Evolutionary conservation across 2,329 filamentous ascomycete genomes (phyloP), one percentile per base, ranked within the genome.

Genomic region (Pezicula radicicola): DNA sequence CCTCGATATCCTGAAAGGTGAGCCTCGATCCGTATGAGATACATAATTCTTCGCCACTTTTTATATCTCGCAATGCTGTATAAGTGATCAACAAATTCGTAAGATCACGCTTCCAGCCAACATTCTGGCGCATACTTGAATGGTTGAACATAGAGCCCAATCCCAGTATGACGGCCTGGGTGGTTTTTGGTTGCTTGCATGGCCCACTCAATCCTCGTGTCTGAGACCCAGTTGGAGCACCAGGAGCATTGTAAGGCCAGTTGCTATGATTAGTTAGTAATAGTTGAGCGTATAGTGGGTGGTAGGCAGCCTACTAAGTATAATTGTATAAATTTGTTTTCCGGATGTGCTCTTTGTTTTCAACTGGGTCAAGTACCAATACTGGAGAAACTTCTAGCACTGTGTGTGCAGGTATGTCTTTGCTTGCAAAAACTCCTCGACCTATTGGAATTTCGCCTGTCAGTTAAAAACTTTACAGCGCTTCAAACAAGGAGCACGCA

Each of bases 71-170:
- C 28, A 79, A 57, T 15, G 79, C 69, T 13, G 66, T 71, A 56
- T 82, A 83, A 0, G 72, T 73, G 16, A 82, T 70, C 1, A 78
- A 56, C 13, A 70, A 61, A 2, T 68, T 69, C 3, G 68, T 60
- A 2, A 77, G 43, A 62, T 82, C 74, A 19, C 78, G 68, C 55
- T 72, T 71, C 79, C 79, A 83, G 3, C 74, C 77, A 4, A 83
- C 75, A 60, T 83, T 83, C 57, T 82, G 79, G 27, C 71, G 56
- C 10, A 67, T 58, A 0, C 64, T 67, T 3, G 77, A 79, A 57
- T 83, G 79, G 53, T 83, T 83, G 68, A 83, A 82, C 76, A 83
- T 79, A 50, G 72, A 76, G 15, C 80, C 80, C 0, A 83, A 66
- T 3, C 79, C 79, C 36, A 82, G 69, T 28, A 81, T 70, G 2